Evolutionary conservation across 805 yeast genomes (phyloP).

Genomic region (Starmerella sirachaensis): DNA sequence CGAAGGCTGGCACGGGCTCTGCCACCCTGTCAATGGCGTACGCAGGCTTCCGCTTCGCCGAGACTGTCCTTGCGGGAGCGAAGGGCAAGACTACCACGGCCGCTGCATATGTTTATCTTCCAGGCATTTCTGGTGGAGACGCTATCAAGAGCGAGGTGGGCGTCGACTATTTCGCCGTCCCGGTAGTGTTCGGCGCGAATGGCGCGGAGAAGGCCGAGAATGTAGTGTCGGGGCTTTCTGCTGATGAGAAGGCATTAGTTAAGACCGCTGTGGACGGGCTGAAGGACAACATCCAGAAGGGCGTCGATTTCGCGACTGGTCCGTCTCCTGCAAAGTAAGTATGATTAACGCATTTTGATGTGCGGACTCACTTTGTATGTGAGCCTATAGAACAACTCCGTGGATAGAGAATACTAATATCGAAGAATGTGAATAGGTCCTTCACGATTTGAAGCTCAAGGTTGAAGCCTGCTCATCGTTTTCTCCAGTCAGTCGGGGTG

Average conservation of each 20-base stretch:
- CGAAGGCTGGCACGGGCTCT: conserved; percentile 88
- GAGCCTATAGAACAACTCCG: not conserved
- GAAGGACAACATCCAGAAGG: conserved; percentile 85
- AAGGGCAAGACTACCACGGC: conserved; percentile 31
- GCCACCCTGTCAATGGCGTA: conserved; percentile 95
- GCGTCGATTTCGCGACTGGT: conserved; percentile 60
- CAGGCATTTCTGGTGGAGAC: conserved; percentile 36
- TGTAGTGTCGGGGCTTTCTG: conserved; percentile 54
- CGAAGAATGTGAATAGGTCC: conserved; percentile 1
- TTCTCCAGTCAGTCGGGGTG: no score
- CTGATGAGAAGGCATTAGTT: conserved; percentile 76
- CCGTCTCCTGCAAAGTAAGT: conserved; percentile 19
- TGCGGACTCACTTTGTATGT: not conserved
- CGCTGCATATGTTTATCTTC: conserved; percentile 34
- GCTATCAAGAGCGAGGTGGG: conserved; percentile 62
- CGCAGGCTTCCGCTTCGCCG: conserved; percentile 77
- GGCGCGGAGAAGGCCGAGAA: conserved; percentile 58
- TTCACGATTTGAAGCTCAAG: not conserved
- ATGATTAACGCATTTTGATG: not conserved
- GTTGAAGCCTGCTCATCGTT: no score
- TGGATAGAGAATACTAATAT: conserved; percentile 6
- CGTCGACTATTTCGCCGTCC: conserved; percentile 64
- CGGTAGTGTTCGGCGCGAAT: conserved; percentile 57
- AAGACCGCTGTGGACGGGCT: conserved; percentile 77
- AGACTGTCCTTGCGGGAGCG: conserved; percentile 36